Evolutionary conservation across 192 early-diverging fungal genomes (phyloP), one percentile per base, ranked within the genome.

Genomic region (Gamsiella multidivaricata): DNA sequence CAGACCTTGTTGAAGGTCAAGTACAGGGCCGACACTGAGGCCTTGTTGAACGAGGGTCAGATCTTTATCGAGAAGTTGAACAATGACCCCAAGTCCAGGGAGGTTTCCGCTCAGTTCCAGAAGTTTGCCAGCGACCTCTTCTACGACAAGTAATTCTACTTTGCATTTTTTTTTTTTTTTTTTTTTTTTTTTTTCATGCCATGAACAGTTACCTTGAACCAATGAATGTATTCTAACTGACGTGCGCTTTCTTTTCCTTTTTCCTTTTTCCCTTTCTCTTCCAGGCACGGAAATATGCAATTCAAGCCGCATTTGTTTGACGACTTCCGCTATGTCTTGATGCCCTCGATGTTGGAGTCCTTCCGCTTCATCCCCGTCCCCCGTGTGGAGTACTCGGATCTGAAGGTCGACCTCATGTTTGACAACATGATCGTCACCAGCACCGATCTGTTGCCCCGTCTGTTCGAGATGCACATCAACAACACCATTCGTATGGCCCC

Each of bases 231-330:
- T 11, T 12, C 23, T 17, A 25, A 26, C n/a, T 28, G 6, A 37
- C 22, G 5, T 1, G 9, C 5, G 25, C 0, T 7, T 33, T 29
- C 26, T 42, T 12, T 55, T 20, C 25, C 51, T 53, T 32, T 12
- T 22, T 50, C 14, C 20, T 28, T 49, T 1, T 31, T 28, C 41
- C 46, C 25, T 22, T 32, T n/a, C 46, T 31, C 22, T 25, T 28
- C n/a, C 61, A 82, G 81, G 5, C 29, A 73, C 14, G 79, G 82
- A 39, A 71, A 79, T 39, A 50, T 76, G 28, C 33, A 54, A 17
- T 83, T 83, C 79, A 83, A 83, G 45, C 82, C 72, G 50, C 82
- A 83, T 9, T 45, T 83, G 17, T 69, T 83, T 51, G 67, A 80
- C 17, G 82, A 83, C 37, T 80, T 83, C 64, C 71, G 69, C 18